Conservation (phyloP, 352 stramenopile species). For the Phytophthora ohioensis region DNA sequence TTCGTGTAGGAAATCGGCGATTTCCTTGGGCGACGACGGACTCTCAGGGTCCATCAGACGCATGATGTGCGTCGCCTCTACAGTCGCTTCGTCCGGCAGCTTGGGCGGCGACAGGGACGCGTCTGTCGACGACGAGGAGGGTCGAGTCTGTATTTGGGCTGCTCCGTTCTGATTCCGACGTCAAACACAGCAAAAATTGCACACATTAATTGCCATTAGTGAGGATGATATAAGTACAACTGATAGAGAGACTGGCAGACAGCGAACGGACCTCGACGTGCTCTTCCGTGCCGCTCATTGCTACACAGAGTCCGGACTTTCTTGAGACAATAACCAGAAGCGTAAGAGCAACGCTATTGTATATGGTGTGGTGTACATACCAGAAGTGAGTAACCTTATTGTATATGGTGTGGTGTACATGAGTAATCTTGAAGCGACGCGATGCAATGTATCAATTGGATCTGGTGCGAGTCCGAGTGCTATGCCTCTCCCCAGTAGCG, state of each 20-base stretch:
- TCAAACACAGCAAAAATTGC: constrained; percentile 3
- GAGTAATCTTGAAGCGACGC: constrained; percentile 38
- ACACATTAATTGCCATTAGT: constrained; percentile 2
- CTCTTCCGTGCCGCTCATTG: constrained; percentile 34
- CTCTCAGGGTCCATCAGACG: constrained; percentile 61
- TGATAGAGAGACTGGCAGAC: not conserved
- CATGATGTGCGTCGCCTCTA: constrained; percentile 44
- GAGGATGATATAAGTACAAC: not conserved
- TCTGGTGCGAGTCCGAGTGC: too few relatives aligned
- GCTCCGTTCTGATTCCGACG: constrained; percentile 3
- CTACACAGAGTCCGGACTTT: constrained; percentile 20
- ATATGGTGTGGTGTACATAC: constrained; percentile 17
- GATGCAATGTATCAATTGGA: constrained; percentile 13
- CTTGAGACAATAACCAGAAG: constrained; percentile 14
- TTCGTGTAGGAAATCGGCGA: constrained; percentile 72
- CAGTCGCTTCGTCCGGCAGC: constrained; percentile 17
- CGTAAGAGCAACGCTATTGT: constrained; percentile 5
- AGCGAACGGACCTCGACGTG: constrained; percentile 14
- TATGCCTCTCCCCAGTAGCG: constrained; percentile 2
- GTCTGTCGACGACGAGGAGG: constrained; percentile 24
- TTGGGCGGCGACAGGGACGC: constrained; percentile 22
- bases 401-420: constrained; percentile 16
- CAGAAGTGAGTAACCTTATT: constrained; percentile 4
- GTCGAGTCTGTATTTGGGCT: constrained; percentile 9
- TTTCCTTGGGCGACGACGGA: constrained; percentile 56